Conservation (phyloP, 495 filamentous ascomycete genomes). For the Lophiotrema nucula region DNA sequence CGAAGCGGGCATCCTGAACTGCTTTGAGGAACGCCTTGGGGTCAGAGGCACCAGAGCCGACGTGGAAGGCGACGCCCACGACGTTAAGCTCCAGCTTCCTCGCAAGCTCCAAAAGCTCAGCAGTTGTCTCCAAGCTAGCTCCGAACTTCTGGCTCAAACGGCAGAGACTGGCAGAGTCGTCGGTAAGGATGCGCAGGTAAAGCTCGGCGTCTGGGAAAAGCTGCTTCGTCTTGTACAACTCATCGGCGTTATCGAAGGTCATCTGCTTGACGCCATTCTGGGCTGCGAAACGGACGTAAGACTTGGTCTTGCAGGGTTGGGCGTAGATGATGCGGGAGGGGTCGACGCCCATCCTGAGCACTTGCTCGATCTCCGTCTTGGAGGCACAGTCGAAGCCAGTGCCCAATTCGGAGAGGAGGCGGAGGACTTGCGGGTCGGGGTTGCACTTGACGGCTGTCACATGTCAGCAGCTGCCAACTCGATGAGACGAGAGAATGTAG, state of each 20-base stretch:
- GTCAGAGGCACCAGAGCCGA: conserved; percentile 92
- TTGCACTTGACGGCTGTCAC: conserved; percentile 95
- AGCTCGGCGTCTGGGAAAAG: conserved; percentile 86
- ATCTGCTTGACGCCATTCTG: conserved; percentile 89
- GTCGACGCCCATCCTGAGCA: conserved; percentile 79
- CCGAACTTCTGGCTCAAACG: conserved; percentile 96
- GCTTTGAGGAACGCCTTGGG: conserved; percentile 84
- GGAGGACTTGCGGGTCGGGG: conserved; percentile 83
- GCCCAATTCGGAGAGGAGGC: conserved; percentile 80
- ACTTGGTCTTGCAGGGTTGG: conserved; percentile 98
- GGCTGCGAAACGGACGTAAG: conserved; percentile 86
- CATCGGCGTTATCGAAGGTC: conserved; percentile 98
- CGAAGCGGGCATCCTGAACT: conserved; percentile 78
- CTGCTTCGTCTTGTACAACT: conserved; percentile 95
- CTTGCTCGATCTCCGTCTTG: conserved; percentile 91
- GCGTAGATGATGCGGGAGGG: conserved; percentile 96
- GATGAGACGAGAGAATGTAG: not conserved
- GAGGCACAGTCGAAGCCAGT: conserved; percentile 98
- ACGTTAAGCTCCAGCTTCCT: conserved; percentile 90
- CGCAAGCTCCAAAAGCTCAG: conserved; percentile 74
- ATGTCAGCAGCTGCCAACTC: conserved; percentile 9
- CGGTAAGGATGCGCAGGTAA: conserved; percentile 89
- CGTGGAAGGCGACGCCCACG: conserved; percentile 95
- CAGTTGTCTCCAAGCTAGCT: conserved; percentile 77
- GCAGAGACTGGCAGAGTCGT: conserved; percentile 92